Conservation (phyloP, 768 basidiomycete genomes). For the Paxillus ammoniavirescens region DNA sequence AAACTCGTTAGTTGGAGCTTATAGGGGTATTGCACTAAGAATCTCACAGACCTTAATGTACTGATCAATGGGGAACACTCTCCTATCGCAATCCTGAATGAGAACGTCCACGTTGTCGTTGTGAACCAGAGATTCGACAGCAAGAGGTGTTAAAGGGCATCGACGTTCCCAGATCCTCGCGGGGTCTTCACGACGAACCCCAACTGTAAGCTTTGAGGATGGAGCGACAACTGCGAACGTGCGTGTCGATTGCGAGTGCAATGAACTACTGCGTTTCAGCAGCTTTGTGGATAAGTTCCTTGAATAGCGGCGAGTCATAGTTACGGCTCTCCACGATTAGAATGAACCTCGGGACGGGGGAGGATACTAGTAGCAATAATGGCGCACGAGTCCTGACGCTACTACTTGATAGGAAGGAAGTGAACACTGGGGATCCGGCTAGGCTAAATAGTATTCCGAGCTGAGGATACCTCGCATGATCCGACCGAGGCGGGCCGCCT, state of each 20-base stretch:
- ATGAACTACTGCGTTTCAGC: conserved; percentile 13
- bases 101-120: conserved; percentile 62
- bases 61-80: conserved; percentile 66
- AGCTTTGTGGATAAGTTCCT: conserved; percentile 7
- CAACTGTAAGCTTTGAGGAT: conserved; percentile 41
- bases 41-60: conserved; percentile 56
- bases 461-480: too few species aligned
- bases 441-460: too few species aligned
- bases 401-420: too few species aligned
- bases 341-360: too few species aligned
- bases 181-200: conserved; percentile 77
- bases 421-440: too few species aligned
- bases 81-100: conserved; percentile 71
- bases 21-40: background rate
- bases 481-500: background rate
- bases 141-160: conserved; percentile 76
- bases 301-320: conserved; percentile 3
- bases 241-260: conserved; percentile 11
- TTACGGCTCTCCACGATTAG: background rate
- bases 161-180: conserved; percentile 84
- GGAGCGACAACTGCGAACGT: conserved; percentile 19
- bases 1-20: conserved; percentile 1
- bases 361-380: too few species aligned
- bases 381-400: too few species aligned
- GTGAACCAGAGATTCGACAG: conserved; percentile 58